Base-by-base conservation (phyloP, 345 rosid genomes). In the Populus ilicifolia region DNA sequence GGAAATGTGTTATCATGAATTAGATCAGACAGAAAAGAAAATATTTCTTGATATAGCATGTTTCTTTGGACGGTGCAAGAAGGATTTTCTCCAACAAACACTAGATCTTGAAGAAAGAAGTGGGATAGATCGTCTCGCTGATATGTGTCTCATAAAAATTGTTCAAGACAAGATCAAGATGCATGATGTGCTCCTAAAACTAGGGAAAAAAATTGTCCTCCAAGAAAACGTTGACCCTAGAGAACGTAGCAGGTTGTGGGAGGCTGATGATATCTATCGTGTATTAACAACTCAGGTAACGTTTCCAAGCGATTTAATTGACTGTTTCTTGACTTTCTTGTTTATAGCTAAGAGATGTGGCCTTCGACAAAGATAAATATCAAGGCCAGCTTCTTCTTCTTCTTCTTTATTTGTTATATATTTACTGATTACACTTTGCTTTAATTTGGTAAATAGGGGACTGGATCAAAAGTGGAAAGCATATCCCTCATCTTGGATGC, bases 1-100 rank as follows among this genome's bases (percentile, higher is more conserved):
- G 12, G 39, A n/a, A 68, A 52, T 52, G 25, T 67, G 66, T 50
- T 67, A 30, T 67, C 18, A 67, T 75, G 78, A 25, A 20, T 29
- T 75, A 23, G 44, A 50, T 48, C 30, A 6, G 14, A 39, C 67
- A 7, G 78, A 75, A 48, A 48, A 67, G 54, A 25, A 46, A 5
- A 50, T 48, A 30, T 75, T 75, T 54, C 71, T 75, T 75, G 78
- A 75, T 30, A 48, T 75, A 48, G 78, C 78, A 36, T 75, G 78
- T 35, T 75, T 75, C 41, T 67, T 75, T 38, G 52, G 33, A 41
- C 6, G 50, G 2, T 20, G 62, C 18, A 7, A 39, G 12, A 30
- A 29, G 46, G 62, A 70, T 46, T 36, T 4, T 70, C 39, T 48
- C 33, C 61, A 46, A 27, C 48, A 23, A 13, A 44, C 33, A 25